Evolutionary conservation across 2,329 filamentous ascomycete species (phyloP).

Genomic region (Alternaria panax): DNA sequence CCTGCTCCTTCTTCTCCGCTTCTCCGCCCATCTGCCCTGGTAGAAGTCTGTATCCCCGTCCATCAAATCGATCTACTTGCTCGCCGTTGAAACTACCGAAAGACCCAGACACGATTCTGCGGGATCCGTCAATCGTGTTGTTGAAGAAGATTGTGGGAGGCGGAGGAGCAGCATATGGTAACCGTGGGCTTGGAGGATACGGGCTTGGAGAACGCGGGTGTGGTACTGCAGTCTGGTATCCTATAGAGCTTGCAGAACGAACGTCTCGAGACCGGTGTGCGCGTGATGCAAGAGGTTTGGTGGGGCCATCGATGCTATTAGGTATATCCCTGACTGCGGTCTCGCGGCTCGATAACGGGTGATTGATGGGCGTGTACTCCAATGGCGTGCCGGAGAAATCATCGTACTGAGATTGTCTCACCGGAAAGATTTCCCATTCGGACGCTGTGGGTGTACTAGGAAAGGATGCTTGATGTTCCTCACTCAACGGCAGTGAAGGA

Average conservation of each 20-base stretch:
- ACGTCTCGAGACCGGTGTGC: not conserved
- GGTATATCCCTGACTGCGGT: constrained; percentile 7
- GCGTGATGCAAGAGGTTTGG: not conserved
- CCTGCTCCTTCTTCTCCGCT: not conserved
- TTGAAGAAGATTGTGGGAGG: not conserved
- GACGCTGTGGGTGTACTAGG: not conserved
- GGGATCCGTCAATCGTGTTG: not conserved
- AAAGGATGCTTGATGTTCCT: not conserved
- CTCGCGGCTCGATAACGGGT: constrained; percentile 10
- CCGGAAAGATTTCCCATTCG: not conserved
- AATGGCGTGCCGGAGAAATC: not conserved
- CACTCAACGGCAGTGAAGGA: not conserved
- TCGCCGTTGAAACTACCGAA: constrained; percentile 22
- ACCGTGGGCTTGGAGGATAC: not conserved
- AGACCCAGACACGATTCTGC: constrained; percentile 14
- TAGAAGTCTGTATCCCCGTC: constrained; percentile 12
- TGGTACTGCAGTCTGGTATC: not conserved
- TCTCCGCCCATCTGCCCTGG: not conserved
- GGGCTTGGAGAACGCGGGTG: too few species aligned
- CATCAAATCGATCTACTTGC: constrained; percentile 10
- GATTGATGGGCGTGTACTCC: not conserved
- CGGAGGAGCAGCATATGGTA: not conserved
- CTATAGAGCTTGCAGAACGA: not conserved
- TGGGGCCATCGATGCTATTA: constrained; percentile 11
- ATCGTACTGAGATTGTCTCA: not conserved